These are phyloP conservation scores for Alternaria alternata DNA, from an alignment of 2,329 filamentous ascomycete genomes.

Conservation along the genomic window DNA sequence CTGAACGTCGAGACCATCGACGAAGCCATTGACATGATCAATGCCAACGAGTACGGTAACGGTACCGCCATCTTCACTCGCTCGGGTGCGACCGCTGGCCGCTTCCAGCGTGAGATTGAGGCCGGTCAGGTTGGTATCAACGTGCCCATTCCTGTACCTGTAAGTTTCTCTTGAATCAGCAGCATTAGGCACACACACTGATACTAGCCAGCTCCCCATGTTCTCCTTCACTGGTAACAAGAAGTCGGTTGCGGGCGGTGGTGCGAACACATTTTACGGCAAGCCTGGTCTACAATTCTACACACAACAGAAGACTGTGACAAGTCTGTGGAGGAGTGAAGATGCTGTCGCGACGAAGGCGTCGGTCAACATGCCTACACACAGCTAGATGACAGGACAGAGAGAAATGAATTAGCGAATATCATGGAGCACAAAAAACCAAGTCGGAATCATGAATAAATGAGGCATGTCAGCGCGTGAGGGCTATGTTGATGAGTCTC, in stretches of 20 bases:
- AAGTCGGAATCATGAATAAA: background rate
- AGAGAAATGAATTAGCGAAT: background rate
- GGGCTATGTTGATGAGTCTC: background rate
- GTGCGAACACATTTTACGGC: constrained; percentile 94
- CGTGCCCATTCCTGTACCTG: constrained; percentile 74
- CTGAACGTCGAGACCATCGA: constrained; percentile 80
- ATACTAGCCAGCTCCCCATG: constrained; percentile 59
- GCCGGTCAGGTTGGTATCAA: constrained; percentile 88
- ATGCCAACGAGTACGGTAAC: constrained; percentile 87
- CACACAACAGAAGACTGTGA: constrained; percentile 98
- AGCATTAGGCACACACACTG: constrained; percentile 6
- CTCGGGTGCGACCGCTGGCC: constrained; percentile 77
- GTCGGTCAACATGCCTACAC: constrained; percentile 85
- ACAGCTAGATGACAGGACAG: constrained; percentile 45
- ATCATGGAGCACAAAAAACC: background rate
- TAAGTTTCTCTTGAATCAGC: constrained; percentile 26
- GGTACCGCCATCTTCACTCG: constrained; percentile 85
- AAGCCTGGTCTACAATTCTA: constrained; percentile 93
- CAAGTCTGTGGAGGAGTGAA: constrained; percentile 84
- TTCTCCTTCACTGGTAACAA: constrained; percentile 75
- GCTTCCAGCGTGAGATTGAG: constrained; percentile 82
- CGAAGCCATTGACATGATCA: constrained; percentile 82
- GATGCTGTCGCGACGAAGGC: constrained; percentile 88
- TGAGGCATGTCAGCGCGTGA: background rate
- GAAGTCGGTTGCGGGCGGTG: constrained; percentile 90